Base-by-base conservation (phyloP, 768 basidiomycete genomes). In the Tylopilus plumbeoviolaceoides region DNA sequence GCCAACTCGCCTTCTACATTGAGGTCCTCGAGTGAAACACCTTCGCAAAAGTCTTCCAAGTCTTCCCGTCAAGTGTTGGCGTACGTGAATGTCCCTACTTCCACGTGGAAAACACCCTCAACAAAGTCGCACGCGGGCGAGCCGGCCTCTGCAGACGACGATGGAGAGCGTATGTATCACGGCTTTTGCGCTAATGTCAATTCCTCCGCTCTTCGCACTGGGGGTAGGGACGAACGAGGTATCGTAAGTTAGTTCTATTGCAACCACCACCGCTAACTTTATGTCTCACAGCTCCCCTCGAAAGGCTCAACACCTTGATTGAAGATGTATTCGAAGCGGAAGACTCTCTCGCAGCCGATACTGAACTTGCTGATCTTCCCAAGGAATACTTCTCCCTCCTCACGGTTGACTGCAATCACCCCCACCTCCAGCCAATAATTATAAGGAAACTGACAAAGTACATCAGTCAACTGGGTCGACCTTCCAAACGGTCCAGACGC, bases 301-400 rank as follows among this genome's bases (percentile, higher is more conserved):
- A 94, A 62, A 95, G 89, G 66, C 75, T 98, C 10, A 75, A 73
- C 0, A 81, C 83, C 3, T 71, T 91, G 17, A 73, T 95, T 1
- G 90, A 93, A 57, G 92, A 95, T 49, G 78, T 97, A 15, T 89
- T 95, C 51, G 85, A 89, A 56, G 84, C 88, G 0, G 85, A 90
- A 59, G 93, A 94, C 63, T 66, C 77, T 0, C 72, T 91, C 15
- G 78, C 85, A 3, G 72, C 81, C 0, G 85, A 87, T 45, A 67
- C 73, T 2, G 75, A 78, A 36, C 54, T 72, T n/a, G 54, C 64
- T 14, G 76, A 83, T 47, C 72, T 91, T 12, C 74, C 83, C 4
- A 63, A 73, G 27, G 79, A 84, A 8, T 87, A 75, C 63, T 93
- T 84, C 68, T 93, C 83, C 21, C 72, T 72, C 7, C 70, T 80